Evolutionary conservation across 2,329 filamentous ascomycete species (phyloP).

Genomic region (Fusarium protoensiforme): DNA sequence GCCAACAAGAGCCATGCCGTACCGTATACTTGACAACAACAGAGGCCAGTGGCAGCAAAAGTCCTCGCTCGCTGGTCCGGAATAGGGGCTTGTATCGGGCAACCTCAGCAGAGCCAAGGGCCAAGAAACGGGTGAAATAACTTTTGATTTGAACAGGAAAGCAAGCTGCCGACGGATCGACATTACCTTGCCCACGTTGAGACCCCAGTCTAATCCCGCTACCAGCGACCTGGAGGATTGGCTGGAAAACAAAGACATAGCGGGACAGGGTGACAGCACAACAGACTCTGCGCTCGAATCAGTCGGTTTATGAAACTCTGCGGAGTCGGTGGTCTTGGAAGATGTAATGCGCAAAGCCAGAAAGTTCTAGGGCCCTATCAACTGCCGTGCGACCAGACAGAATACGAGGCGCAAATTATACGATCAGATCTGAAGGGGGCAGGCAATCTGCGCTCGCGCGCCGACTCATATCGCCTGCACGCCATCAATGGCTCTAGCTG

Average conservation of each 20-base stretch:
- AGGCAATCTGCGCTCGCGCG: background rate
- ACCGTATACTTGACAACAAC: background rate
- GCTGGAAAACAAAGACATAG: background rate
- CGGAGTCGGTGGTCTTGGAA: background rate
- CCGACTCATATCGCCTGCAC: background rate
- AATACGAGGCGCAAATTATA: conserved; percentile 34
- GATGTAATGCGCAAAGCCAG: conserved; percentile 1
- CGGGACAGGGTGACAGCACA: conserved; percentile 3
- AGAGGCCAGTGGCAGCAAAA: conserved; percentile 2
- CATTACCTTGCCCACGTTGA: conserved; percentile 27
- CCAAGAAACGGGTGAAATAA: conserved; percentile 31
- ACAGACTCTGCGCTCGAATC: background rate
- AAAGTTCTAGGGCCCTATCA: conserved; percentile 7
- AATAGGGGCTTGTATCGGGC: conserved; percentile 23
- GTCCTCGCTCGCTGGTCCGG: conserved; percentile 15
- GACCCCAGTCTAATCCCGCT: background rate
- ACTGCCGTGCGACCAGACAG: conserved; percentile 14
- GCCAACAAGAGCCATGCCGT: conserved; percentile 1
- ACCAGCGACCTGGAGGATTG: background rate
- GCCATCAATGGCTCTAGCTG: conserved; percentile 16
- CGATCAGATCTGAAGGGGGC: conserved; percentile 17
- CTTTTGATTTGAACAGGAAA: conserved; percentile 34
- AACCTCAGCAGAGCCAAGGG: conserved; percentile 15
- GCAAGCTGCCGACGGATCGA: conserved; percentile 34
- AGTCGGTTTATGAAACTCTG: background rate